Evolutionary conservation across 2,329 filamentous ascomycete species (phyloP).

Genomic region (Aplosporella prunicola): DNA sequence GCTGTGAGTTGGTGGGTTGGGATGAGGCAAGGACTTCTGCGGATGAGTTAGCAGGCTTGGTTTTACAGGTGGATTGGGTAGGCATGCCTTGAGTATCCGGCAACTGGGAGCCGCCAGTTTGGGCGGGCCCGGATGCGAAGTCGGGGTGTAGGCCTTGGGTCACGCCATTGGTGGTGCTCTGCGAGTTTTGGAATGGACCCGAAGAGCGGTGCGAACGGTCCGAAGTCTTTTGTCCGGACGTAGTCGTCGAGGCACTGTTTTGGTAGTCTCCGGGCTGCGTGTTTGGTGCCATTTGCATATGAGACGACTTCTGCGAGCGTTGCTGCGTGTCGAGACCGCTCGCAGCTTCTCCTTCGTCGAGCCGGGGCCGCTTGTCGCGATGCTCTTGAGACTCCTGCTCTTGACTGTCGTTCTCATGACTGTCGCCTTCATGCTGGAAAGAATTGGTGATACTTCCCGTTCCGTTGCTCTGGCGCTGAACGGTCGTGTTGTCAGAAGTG

Average conservation of each 20-base stretch:
- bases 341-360: background rate
- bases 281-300: conserved; percentile 49
- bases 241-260: conserved; percentile 86
- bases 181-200: conserved; percentile 58
- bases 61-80: conserved; percentile 16
- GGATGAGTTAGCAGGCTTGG: no score
- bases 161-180: conserved; percentile 61
- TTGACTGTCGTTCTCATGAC: conserved; percentile 38
- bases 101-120: conserved; percentile 46
- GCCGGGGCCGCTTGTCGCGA: conserved; percentile 10
- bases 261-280: conserved; percentile 53
- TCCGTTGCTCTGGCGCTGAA: conserved; percentile 4
- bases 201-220: conserved; percentile 54
- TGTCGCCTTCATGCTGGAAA: no score
- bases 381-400: conserved; percentile 21
- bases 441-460: conserved; percentile 1
- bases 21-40: conserved; percentile 18
- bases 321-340: conserved; percentile 16
- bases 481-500: conserved; percentile 18
- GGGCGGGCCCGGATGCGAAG: conserved; percentile 43
- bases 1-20: conserved; percentile 29
- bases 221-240: conserved; percentile 70
- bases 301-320: conserved; percentile 45
- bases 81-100: conserved; percentile 54
- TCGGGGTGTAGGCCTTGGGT: conserved; percentile 43